Base-by-base conservation (phyloP, 2,329 filamentous ascomycete genomes). In the Trichoderma oligosporum region DNA sequence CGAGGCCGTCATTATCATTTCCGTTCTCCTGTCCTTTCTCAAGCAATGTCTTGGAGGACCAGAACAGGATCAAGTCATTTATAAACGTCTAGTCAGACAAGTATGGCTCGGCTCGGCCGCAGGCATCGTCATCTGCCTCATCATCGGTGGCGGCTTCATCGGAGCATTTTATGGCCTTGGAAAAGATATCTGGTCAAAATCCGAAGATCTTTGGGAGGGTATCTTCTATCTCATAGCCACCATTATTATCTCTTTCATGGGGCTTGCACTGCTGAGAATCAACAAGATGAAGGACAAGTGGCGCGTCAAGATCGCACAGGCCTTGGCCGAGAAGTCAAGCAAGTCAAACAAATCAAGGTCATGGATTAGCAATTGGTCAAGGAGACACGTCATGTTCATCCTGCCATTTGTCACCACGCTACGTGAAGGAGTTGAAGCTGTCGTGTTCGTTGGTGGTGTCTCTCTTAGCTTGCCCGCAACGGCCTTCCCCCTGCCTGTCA, bases 401-500 rank as follows among this genome's bases (percentile, higher is more conserved):
- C 76, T 93, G 39, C 89, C 89, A 0, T 90, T 92, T 70, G 80
- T 93, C 66, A 93, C 89, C 0, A 85, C 90, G 5, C 74, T 92
- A 16, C 77, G 89, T 20, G 89, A 92, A 68, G 89, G 88, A 4
- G 79, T 92, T 12, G 89, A 92, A 67, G 87, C 85, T 1, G 83
- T 92, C 12, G 79, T 92, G n/a, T 92, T 91, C 71, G 83, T 92
- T 45, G 87, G 86, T 33, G 89, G 89, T 27, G 88, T 92, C 4
- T 83, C 84, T 4, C 79, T 92, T 25, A 81, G 83, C 1, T 73
- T 85, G 4, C 86, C 88, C 0, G 87, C 87, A 1, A 80, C 80
- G 2, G 77, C 88, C 1, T 87, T 92, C 56, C 88, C 88, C 0
- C 71, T 92, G 1, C 82, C 89, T 0, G 85, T 89, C 4, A 70